Evolutionary conservation across 768 basidiomycete genomes (phyloP), one percentile per base, ranked within the genome.

Genomic region (Xanthoconium stramineum): DNA sequence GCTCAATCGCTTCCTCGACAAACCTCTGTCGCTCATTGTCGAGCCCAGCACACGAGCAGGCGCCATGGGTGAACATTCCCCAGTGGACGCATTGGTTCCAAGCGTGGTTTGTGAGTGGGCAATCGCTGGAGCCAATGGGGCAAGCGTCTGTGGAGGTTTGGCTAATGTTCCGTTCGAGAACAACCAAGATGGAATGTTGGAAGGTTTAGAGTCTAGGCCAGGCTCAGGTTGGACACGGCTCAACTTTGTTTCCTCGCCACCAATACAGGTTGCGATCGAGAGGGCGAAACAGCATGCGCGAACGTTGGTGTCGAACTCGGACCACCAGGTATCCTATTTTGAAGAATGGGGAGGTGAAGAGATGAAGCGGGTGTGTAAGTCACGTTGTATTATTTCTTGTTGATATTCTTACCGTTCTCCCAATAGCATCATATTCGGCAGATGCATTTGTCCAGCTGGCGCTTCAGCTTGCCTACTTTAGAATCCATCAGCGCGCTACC

Each of bases 401-500:
- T 47, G 30, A 40, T 0, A 0, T 39, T 32, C 40, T 58, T 28
- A 55, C 6, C 33, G 5, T 32, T 29, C 39, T 15, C 51, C 20
- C 14, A 29, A 48, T 8, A 87, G 84, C 78, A 45, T 76, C 78
- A 39, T 70, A 80, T 19, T 74, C 82, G 5, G 85, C 94, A 0
- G 95, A 98, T 66, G 89, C 89, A 1, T 97, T 83, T 72, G 81
- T 96, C 47, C 95, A 98, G 68, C 89, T 96, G 81, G 90, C 85
- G 0, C 77, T 97, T 19, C 95, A 98, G 67, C 80, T 97, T 11
- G 94, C 94, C 5, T 97, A 89, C 86, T 91, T 89, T 74, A 83
- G 81, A 67, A 83, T 85, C 20, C 88, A 85, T 45, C 84, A 83
- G 12, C 73, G 77, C 55, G 87, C 91, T 63, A 91, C 91, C 5